Conservation (phyloP, 2,329 filamentous ascomycete species). For the Chalara sp. region DNA sequence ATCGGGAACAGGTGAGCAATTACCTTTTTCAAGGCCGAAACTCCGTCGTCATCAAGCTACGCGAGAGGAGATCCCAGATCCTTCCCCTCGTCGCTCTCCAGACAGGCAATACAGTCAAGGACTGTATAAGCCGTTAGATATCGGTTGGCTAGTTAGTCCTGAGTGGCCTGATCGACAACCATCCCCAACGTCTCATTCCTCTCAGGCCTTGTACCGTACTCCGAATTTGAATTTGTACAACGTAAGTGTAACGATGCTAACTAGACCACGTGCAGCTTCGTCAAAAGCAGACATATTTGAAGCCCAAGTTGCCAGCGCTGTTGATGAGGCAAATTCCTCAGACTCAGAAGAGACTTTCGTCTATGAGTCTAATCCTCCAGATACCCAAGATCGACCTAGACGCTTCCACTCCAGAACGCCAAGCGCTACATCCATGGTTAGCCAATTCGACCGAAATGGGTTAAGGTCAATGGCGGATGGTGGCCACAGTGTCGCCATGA, state of each 20-base stretch:
- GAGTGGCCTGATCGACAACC: conserved; percentile 17
- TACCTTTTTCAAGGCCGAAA: conserved; percentile 25
- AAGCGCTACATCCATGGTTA: conserved; percentile 79
- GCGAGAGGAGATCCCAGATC: conserved; percentile 20
- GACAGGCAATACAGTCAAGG: conserved; percentile 22
- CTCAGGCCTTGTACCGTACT: conserved; percentile 27
- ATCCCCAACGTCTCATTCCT: background rate
- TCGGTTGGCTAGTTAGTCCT: conserved; percentile 20
- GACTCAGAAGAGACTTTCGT: conserved; percentile 99
- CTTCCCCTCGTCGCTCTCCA: conserved; percentile 11
- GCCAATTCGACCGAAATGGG: conserved; percentile 52
- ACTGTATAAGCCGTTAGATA: conserved; percentile 14
- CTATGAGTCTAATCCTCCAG: conserved; percentile 93
- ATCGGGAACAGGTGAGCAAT: conserved; percentile 64
- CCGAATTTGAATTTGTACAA: conserved; percentile 30
- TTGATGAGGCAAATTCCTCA: conserved; percentile 92
- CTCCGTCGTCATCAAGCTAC: conserved; percentile 34
- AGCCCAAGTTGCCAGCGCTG: conserved; percentile 89
- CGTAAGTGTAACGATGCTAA: conserved; percentile 38
- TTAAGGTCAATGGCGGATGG: conserved; percentile 58
- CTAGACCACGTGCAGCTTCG: conserved; percentile 53
- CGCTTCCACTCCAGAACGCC: conserved; percentile 91
- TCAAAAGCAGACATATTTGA: conserved; percentile 98
- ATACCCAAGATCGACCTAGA: conserved; percentile 53
- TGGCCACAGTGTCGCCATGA: conserved; percentile 58